Evolutionary conservation across 352 stramenopile genomes (phyloP).

Genomic region (Phytophthora idaei): DNA sequence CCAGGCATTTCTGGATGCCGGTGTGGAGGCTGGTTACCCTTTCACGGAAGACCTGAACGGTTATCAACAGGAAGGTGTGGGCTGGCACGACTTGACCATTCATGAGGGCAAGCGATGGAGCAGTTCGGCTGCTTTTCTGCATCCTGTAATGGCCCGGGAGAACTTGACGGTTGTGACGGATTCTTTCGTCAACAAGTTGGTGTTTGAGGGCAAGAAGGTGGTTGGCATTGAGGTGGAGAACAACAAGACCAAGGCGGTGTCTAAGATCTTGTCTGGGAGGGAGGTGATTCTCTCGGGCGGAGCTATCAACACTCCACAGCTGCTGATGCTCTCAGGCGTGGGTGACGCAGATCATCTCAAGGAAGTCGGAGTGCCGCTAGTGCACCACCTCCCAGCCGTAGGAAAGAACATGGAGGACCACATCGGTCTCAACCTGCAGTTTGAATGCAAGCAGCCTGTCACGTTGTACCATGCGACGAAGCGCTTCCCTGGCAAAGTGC

Average conservation of each 20-base stretch:
- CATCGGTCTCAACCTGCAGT: conserved; percentile 84
- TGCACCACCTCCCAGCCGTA: conserved; percentile 74
- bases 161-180: conserved; percentile 81
- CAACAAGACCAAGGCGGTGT: conserved; percentile 52
- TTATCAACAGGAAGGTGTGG: conserved; percentile 86
- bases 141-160: conserved; percentile 54
- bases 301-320: conserved; percentile 86
- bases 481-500: conserved; percentile 71
- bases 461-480: conserved; percentile 87
- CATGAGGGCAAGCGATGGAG: conserved; percentile 79
- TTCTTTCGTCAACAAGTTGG: conserved; percentile 77
- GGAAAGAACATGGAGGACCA: conserved; percentile 89
- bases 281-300: conserved; percentile 87
- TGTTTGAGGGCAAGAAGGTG: conserved; percentile 78
- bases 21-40: conserved; percentile 77
- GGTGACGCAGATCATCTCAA: conserved; percentile 72
- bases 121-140: conserved; percentile 65
- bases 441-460: conserved; percentile 81
- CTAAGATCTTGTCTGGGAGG: conserved; percentile 62
- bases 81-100: conserved; percentile 87
- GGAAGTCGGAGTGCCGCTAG: conserved; percentile 64
- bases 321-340: conserved; percentile 85
- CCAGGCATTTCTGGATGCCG: conserved; percentile 84
- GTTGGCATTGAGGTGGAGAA: conserved; percentile 69
- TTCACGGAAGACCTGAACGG: conserved; percentile 88